These are phyloP conservation scores for Penicillium fuscoglaucum DNA, from an alignment of 2,329 filamentous ascomycete genomes.

Conservation along the genomic window DNA sequence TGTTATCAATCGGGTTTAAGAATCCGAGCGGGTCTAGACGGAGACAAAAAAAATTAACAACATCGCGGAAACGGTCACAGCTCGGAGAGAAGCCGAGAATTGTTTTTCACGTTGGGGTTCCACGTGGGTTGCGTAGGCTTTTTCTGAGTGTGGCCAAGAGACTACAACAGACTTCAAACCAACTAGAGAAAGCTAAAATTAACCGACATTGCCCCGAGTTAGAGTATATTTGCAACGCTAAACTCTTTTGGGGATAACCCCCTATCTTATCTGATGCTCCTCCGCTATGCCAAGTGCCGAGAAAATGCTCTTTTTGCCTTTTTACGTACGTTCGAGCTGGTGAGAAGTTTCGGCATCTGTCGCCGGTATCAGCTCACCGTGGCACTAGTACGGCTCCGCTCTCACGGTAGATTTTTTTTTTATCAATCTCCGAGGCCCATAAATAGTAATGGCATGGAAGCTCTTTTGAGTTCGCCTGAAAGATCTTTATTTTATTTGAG, in stretches of 20 bases:
- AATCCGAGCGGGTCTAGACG: background rate
- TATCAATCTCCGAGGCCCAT: slow-evolving; percentile 9
- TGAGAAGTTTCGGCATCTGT: background rate
- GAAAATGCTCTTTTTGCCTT: background rate
- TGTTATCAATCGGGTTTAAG: background rate
- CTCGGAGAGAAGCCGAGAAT: background rate
- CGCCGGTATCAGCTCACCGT: background rate
- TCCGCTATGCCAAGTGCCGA: background rate
- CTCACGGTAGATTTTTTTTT: slow-evolving; percentile 1
- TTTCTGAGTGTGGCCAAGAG: background rate
- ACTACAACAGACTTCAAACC: background rate
- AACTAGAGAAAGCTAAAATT: background rate
- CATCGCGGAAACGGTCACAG: background rate
- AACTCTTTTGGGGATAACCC: background rate
- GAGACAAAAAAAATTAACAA: background rate
- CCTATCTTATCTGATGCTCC: slow-evolving; percentile 18
- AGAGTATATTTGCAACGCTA: background rate
- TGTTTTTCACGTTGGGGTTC: background rate
- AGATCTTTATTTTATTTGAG: background rate
- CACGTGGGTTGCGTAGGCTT: background rate
- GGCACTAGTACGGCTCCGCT: background rate
- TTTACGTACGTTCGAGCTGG: slow-evolving; percentile 4
- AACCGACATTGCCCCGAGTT: slow-evolving; percentile 13
- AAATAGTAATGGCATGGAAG: background rate
- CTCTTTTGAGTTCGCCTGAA: background rate